Evolutionary conservation across 306 rosid genomes (phyloP), one percentile per base, ranked within the genome.

Genomic region (Quillaja saponaria): DNA sequence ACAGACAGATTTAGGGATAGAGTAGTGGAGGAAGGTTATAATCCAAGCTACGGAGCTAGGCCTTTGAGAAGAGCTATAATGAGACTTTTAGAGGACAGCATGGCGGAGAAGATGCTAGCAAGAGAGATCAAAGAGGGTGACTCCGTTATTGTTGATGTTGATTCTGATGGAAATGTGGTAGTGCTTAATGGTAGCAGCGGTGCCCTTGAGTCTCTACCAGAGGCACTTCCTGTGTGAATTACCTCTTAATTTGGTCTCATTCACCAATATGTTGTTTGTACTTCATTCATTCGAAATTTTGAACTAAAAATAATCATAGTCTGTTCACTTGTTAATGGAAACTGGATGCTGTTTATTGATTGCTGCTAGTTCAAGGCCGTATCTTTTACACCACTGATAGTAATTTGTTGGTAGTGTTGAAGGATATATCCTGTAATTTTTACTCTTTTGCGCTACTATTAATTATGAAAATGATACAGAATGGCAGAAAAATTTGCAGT

Each of bases 21-120:
- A 71, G 97, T 91, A 51, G 97, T 91, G 1, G 97, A 91, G 1
- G 97, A 87, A 69, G 97, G 97, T 7, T 91, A 87, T 53, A 85
- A 91, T 78, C 97, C 97, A 13, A 91, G 96, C 77, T 91, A 91
- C 49, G 97, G 97, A 13, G 97, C 97, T n/a, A 83, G 97, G 81
- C 97, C 97, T 48, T 69, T 91, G 35, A 81, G 97, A 80, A 85
- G 97, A 76, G 97, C 97, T 46, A 91, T 91, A 49, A 91, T 91
- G 97, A 78, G 96, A 62, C 96, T 91, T 38, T 77, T 91, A 86
- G 97, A 91, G 80, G 96, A 91, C 75, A 85, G 96, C 81, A 91
- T 91, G 97, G 97, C 96, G 3, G 97, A 91, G 82, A 91, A 91
- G 96, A 87, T 91, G 96, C 96, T 91, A 47, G 81, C 96, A 1